Percentiles rank a stretch among this genome's conserved stretches.
phyloP scores from a whole-genome alignment of 192 early-diverging fungal genomes.

The Podila epicladia region DNA sequence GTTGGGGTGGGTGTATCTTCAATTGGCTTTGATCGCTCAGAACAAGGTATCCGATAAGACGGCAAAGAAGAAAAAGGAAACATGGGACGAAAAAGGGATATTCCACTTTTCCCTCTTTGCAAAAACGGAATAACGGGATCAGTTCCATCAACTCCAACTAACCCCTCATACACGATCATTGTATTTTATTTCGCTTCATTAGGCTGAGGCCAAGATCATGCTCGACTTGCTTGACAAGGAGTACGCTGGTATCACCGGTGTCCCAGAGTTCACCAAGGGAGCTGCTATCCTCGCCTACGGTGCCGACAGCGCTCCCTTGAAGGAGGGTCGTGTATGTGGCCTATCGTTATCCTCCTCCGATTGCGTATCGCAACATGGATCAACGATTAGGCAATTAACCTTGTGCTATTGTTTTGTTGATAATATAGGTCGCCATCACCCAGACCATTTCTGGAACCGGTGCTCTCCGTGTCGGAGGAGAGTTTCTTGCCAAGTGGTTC shows the following conservation, averaged over 20 bases:
- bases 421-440: constrained; percentile 75
- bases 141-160: too few relatives aligned
- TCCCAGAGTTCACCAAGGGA: constrained; percentile 83
- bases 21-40: too few relatives aligned
- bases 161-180: too few relatives aligned
- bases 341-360: neutral
- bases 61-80: neutral
- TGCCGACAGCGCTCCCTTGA: constrained; percentile 71
- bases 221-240: constrained; percentile 87
- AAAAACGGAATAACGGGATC: too few relatives aligned
- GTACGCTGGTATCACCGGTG: constrained; percentile 96
- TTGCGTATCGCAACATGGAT: too few relatives aligned
- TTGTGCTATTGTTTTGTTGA: neutral
- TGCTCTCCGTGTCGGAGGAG: constrained; percentile 92
- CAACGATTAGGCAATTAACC: neutral
- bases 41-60: neutral
- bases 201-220: constrained; percentile 86
- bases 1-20: too few relatives aligned
- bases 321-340: constrained; percentile 67
- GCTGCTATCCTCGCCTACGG: constrained; percentile 91
- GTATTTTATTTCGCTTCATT: neutral
- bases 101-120: neutral
- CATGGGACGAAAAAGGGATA: neutral
- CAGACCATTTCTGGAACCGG: constrained; percentile 99
- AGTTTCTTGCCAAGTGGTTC: constrained; percentile 85